Evolutionary conservation across 805 yeast species (phyloP).

Genomic region (Candida orba): DNA sequence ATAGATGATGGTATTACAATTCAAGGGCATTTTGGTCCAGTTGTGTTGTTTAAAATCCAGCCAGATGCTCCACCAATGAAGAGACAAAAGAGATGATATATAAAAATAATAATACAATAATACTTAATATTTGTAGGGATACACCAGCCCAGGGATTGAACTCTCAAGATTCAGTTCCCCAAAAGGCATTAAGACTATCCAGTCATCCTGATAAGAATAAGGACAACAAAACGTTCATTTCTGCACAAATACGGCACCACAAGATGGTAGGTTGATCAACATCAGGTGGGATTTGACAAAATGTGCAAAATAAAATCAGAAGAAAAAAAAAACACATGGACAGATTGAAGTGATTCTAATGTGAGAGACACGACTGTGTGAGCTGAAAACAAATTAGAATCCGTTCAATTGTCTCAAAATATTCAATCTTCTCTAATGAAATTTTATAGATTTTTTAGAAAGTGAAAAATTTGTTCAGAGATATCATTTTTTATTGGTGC

Average conservation of each 20-base stretch:
- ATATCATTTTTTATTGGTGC: too few species aligned
- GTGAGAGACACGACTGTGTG: too few species aligned
- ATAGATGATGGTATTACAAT: slow-evolving; percentile 9
- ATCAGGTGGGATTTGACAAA: slow-evolving; percentile 37
- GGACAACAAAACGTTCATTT: slow-evolving; percentile 21
- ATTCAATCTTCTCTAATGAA: too few species aligned
- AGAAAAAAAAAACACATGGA: too few species aligned
- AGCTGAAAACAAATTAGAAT: too few species aligned
- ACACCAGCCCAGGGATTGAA: slow-evolving; percentile 19
- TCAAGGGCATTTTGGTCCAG: slow-evolving; percentile 11
- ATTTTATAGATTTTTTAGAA: too few species aligned
- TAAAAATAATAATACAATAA: neutral
- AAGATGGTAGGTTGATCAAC: slow-evolving; percentile 24
- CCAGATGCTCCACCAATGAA: slow-evolving; percentile 1
- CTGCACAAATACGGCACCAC: slow-evolving; percentile 40
- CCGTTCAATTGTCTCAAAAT: too few species aligned
- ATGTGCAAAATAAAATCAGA: slow-evolving; percentile 27
- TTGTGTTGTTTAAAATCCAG: slow-evolving; percentile 7
- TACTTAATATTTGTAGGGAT: slow-evolving; percentile 17
- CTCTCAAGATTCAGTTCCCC: neutral
- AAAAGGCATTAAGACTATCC: slow-evolving; percentile 27
- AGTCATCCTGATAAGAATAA: neutral
- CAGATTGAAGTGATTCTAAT: too few species aligned
- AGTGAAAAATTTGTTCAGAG: too few species aligned
- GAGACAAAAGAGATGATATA: slow-evolving; percentile 1